Percentiles rank a stretch among this genome's conserved stretches.
phyloP scores from a whole-genome alignment of 116 monocot species.

The Posidonia oceanica region DNA sequence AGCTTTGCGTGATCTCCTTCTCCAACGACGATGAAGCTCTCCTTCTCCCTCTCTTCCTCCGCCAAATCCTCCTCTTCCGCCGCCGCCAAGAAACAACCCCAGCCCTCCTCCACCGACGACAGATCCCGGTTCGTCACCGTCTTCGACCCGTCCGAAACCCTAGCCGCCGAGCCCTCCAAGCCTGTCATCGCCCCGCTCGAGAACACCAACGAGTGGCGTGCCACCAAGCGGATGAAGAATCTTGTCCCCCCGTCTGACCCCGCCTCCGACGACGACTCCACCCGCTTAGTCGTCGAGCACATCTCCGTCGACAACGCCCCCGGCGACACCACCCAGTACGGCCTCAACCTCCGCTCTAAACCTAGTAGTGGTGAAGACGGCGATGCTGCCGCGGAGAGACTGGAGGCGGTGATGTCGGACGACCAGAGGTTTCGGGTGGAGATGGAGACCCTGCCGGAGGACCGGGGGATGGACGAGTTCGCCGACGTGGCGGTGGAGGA shows the following conservation, averaged over 20 bases:
- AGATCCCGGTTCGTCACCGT: slow-evolving; percentile 34
- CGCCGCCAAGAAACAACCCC: neutral
- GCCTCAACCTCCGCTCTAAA: slow-evolving; percentile 43
- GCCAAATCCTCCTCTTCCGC: slow-evolving; percentile 12
- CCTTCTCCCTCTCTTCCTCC: slow-evolving; percentile 24
- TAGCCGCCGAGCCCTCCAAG: slow-evolving; percentile 9
- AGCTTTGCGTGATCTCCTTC: no score
- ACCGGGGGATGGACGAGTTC: slow-evolving; percentile 72
- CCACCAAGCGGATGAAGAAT: slow-evolving; percentile 38
- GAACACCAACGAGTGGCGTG: slow-evolving; percentile 38
- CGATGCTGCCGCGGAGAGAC: neutral
- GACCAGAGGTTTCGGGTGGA: slow-evolving; percentile 38
- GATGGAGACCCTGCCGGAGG: slow-evolving; percentile 46
- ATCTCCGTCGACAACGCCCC: slow-evolving; percentile 14
- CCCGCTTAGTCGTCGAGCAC: slow-evolving; percentile 43
- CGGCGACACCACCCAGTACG: slow-evolving; percentile 25
- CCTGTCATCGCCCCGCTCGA: slow-evolving; percentile 43
- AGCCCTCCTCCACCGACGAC: neutral
- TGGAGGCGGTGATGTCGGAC: neutral
- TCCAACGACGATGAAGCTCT: slow-evolving; percentile 33
- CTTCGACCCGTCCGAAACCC: slow-evolving; percentile 46
- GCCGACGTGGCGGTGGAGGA: slow-evolving; percentile 47
- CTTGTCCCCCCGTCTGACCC: slow-evolving; percentile 27
- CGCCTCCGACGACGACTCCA: slow-evolving; percentile 1
- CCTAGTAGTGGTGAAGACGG: neutral